Conservation (phyloP, 2,329 filamentous ascomycete species). For the Thielaviopsis musarum region DNA sequence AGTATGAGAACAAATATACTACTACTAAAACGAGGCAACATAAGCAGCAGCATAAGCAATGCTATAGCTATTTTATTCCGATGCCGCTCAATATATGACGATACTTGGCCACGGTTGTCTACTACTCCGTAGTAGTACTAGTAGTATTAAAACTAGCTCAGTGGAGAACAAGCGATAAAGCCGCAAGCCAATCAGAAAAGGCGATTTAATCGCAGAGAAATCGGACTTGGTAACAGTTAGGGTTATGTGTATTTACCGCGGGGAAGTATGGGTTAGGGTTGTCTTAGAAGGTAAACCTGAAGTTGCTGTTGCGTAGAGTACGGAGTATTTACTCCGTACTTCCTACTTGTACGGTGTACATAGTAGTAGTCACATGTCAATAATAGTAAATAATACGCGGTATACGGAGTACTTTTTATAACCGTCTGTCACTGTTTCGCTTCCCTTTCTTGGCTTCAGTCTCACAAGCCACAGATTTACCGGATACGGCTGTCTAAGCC, state of each 20-base stretch:
- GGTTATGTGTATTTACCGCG: neutral
- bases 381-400: neutral
- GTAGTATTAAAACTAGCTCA: neutral
- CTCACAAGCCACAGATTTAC: neutral
- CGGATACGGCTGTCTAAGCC: neutral
- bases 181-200: neutral
- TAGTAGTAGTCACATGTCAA: constrained; percentile 1
- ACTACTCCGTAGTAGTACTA: too few relatives aligned
- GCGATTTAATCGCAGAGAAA: neutral
- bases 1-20: too few relatives aligned
- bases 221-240: neutral
- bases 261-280: neutral
- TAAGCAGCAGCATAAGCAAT: too few relatives aligned
- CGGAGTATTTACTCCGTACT: too few relatives aligned
- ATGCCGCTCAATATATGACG: neutral
- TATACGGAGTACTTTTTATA: too few relatives aligned
- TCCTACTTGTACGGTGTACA: too few relatives aligned
- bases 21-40: too few relatives aligned
- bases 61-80: neutral
- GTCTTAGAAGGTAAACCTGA: too few relatives aligned
- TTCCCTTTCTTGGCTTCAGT: neutral
- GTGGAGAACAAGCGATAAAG: neutral
- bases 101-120: neutral
- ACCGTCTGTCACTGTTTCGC: too few relatives aligned
- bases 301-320: too few relatives aligned